Base-by-base conservation (phyloP, 2,329 filamentous ascomycete species). In the Penicillium sp. region DNA sequence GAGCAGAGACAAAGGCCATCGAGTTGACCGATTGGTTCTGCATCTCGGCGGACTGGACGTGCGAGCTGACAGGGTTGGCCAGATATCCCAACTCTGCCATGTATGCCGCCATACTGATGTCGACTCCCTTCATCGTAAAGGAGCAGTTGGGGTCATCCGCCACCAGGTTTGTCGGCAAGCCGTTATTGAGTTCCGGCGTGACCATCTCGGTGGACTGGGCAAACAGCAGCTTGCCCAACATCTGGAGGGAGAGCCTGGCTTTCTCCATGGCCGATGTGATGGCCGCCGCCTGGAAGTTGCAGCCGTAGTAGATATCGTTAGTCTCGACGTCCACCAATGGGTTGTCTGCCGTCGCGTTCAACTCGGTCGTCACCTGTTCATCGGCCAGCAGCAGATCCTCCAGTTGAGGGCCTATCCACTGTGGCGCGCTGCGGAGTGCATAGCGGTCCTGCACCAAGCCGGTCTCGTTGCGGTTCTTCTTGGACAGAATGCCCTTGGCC, bases 341-440 rank as follows among this genome's bases (percentile, higher is more conserved):
- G 68, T 90, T 90, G 66, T 90, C 88, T 0, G 86, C 87, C 0
- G 85, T 86, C 0, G 87, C 87, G 71, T 90, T 90, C n/a, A 88
- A 78, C 67, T 90, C 88, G 0, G 81, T 75, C 0, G 76, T 71
- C 0, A 91, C 68, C 67, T 90, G 88, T 2, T 76, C 70, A 43
- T 82, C 76, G 0, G 88, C 85, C 0, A 88, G 79, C 0, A 77
- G 57, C 0, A 90, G 75, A 62, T 90, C 87, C 69, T 90, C 88
- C 0, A 90, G 74, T 20, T 85, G 79, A 0, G 88, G 88, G 0
- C 87, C 87, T 34, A 90, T 79, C 88, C 88, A 90, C 73, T 91
- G 88, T 0, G 86, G 80, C 0, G 86, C 82, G 0, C 85, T 90
- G 7, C 88, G 81, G 1, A 88, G 77, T 0, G 87, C 79, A 67